A percentile compares a stretch with the other conserved stretches of the same genome.
Conservation (phyloP, 169 alveolate species). For the Plasmodium falciparum region DNA sequence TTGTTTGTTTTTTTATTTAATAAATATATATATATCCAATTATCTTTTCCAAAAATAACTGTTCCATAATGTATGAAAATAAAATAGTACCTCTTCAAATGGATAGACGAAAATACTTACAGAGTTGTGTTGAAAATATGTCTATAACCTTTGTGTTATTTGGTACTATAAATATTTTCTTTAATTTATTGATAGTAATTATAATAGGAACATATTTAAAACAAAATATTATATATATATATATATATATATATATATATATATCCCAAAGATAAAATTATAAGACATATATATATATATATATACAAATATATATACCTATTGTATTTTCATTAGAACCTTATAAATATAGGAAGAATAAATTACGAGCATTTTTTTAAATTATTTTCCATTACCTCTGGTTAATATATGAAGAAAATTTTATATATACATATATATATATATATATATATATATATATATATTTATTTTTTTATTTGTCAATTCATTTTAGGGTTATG, state of each 20-base stretch:
- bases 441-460: neutral
- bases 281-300: neutral
- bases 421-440: neutral
- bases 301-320: neutral
- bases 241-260: neutral
- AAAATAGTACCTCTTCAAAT: constrained; percentile 21
- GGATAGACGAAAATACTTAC: constrained; percentile 13
- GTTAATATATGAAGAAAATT: neutral
- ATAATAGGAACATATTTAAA: neutral
- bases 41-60: constrained; percentile 2
- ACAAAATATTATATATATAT: neutral
- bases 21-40: constrained; percentile 43
- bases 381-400: constrained; percentile 56
- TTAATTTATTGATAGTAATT: constrained; percentile 32
- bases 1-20: constrained; percentile 10
- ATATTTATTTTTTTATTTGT: too few species aligned
- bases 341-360: constrained; percentile 12
- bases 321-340: constrained; percentile 17
- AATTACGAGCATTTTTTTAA: constrained; percentile 14
- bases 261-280: neutral
- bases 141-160: constrained; percentile 52
- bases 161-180: constrained; percentile 28
- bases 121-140: constrained; percentile 53
- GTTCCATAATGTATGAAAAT: constrained; percentile 40
- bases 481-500: constrained; percentile 29